Conservation (phyloP, 2,329 filamentous ascomycete genomes). For the Acephala macrosclerotiorum region DNA sequence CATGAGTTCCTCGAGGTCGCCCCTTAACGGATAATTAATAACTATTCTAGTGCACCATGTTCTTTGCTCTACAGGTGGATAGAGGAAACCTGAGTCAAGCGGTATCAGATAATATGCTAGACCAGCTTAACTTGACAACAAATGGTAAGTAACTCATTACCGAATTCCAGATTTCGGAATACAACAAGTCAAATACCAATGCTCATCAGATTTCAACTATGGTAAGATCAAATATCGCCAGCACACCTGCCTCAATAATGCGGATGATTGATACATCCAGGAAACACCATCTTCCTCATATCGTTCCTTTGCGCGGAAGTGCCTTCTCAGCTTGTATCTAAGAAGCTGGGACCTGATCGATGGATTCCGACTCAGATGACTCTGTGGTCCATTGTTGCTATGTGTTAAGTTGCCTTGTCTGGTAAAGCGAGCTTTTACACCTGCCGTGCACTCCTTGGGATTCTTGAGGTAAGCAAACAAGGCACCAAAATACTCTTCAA, state of each 20-base stretch:
- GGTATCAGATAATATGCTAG: slow-evolving; percentile 66
- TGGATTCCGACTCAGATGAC: slow-evolving; percentile 61
- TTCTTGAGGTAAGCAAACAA: slow-evolving; percentile 20
- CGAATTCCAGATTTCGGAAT: neutral
- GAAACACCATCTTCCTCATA: slow-evolving; percentile 61
- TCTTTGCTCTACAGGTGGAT: slow-evolving; percentile 67
- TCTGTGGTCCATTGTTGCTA: slow-evolving; percentile 56
- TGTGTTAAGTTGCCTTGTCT: slow-evolving; percentile 51
- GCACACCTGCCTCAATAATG: neutral
- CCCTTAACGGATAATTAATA: neutral
- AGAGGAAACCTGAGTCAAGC: slow-evolving; percentile 65
- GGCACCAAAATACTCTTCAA: neutral
- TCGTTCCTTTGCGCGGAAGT: slow-evolving; percentile 64
- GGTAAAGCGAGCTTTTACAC: slow-evolving; percentile 52
- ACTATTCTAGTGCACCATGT: slow-evolving; percentile 56
- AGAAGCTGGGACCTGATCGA: slow-evolving; percentile 58
- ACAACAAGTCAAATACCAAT: neutral
- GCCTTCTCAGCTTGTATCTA: slow-evolving; percentile 66
- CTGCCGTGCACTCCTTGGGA: slow-evolving; percentile 46
- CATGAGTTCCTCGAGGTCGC: slow-evolving; percentile 18
- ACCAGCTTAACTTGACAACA: slow-evolving; percentile 52
- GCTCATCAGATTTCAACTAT: slow-evolving; percentile 5
- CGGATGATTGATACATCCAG: slow-evolving; percentile 33
- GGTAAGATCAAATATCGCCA: slow-evolving; percentile 44
- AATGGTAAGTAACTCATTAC: slow-evolving; percentile 44